These are phyloP conservation scores for Avena eriantha DNA, from an alignment of 176 grass and related monocot species.

Conservation along the genomic window DNA sequence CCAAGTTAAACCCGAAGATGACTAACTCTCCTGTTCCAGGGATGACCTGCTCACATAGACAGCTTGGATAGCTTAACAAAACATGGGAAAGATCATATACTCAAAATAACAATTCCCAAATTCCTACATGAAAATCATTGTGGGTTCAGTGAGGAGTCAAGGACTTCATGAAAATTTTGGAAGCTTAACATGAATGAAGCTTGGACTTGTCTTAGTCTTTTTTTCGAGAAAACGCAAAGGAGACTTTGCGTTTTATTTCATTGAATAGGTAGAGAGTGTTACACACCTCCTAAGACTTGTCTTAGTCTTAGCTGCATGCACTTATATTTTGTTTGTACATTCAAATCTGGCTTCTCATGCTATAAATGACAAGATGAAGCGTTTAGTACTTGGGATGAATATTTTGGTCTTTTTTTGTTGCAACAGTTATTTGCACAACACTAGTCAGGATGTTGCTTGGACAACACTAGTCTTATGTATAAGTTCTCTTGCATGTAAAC, in stretches of 20 bases:
- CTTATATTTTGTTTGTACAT: background rate
- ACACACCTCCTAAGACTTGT: too few relatives aligned
- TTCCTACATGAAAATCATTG: background rate
- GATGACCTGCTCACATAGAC: conserved; percentile 16
- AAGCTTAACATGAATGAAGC: background rate
- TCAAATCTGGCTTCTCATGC: background rate
- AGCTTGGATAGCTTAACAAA: background rate
- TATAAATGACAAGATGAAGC: background rate
- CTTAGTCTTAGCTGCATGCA: background rate
- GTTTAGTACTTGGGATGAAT: background rate
- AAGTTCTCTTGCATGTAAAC: conserved; percentile 11
- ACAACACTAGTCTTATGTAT: background rate
- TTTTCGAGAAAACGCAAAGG: too few relatives aligned
- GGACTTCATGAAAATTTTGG: background rate
- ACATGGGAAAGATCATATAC: background rate
- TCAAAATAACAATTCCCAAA: background rate
- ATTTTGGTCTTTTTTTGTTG: background rate
- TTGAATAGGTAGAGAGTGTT: too few relatives aligned
- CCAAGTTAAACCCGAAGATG: conserved; percentile 16
- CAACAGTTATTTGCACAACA: background rate
- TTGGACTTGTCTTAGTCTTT: background rate
- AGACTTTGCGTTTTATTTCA: too few relatives aligned
- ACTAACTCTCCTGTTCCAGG: conserved; percentile 41
- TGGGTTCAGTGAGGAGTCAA: background rate
- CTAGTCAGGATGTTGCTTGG: background rate